phyloP scores from a whole-genome alignment of 2,329 filamentous ascomycete genomes.

The Monilinia vaccinii-corymbosi region DNA sequence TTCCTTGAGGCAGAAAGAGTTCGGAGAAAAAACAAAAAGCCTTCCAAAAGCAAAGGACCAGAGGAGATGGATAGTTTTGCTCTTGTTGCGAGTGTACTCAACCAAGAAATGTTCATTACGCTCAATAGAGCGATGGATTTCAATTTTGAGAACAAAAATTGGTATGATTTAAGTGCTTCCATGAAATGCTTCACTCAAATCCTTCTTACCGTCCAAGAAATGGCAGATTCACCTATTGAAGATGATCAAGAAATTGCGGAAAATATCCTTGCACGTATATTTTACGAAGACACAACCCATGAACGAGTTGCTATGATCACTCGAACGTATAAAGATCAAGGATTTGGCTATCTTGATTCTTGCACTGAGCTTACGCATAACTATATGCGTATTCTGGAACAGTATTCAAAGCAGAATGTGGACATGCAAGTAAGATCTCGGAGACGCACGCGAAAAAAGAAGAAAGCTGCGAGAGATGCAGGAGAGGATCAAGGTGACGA shows the following conservation, averaged over 20 bases:
- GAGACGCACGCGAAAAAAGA: slow-evolving; percentile 62
- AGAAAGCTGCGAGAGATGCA: slow-evolving; percentile 48
- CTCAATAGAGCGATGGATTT: slow-evolving; percentile 76
- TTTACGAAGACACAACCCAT: slow-evolving; percentile 94
- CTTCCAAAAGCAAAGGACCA: slow-evolving; percentile 35
- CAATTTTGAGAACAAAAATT: slow-evolving; percentile 72
- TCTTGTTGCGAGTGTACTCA: slow-evolving; percentile 79
- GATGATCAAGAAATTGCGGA: slow-evolving; percentile 98
- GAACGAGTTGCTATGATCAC: slow-evolving; percentile 76
- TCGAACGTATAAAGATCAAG: slow-evolving; percentile 84
- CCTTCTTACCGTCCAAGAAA: slow-evolving; percentile 82
- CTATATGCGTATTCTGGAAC: slow-evolving; percentile 83
- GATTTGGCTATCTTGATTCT: slow-evolving; percentile 86
- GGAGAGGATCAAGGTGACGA: slow-evolving; percentile 34
- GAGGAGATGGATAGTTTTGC: slow-evolving; percentile 68
- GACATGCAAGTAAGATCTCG: slow-evolving; percentile 88
- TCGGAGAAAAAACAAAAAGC: slow-evolving; percentile 53
- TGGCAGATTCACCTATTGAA: slow-evolving; percentile 73
- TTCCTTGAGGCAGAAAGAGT: slow-evolving; percentile 79
- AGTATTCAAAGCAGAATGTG: slow-evolving; percentile 88
- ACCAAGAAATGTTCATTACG: slow-evolving; percentile 89
- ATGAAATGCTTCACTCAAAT: slow-evolving; percentile 97
- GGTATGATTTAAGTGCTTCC: slow-evolving; percentile 76
- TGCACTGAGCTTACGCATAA: slow-evolving; percentile 86
- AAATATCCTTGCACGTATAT: slow-evolving; percentile 93